Percentiles rank a stretch among this genome's conserved stretches.
Conservation (phyloP, 495 filamentous ascomycete species). For the Tricharina praecox region DNA sequence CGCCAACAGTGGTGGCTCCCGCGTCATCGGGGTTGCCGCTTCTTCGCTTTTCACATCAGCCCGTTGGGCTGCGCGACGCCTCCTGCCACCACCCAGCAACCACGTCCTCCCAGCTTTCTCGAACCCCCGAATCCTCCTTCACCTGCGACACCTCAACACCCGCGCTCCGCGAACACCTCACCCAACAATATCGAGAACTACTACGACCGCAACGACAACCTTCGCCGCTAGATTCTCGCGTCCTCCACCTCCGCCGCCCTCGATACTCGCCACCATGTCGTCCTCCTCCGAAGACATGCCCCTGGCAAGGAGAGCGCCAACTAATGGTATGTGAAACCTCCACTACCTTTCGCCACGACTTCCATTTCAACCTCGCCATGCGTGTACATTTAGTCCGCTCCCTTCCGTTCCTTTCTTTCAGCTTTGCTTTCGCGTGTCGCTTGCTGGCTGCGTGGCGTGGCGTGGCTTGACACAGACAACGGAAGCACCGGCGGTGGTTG, state of each 20-base stretch:
- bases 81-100: no score
- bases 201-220: not conserved
- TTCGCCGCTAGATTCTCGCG: not conserved
- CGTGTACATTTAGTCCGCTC: no score
- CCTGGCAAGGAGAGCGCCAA: not conserved
- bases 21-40: conserved; percentile 1
- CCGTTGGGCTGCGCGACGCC: no score
- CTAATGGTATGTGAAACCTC: conserved; percentile 4
- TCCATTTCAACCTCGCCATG: not conserved
- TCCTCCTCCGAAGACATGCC: conserved; percentile 6
- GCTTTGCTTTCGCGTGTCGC: not conserved
- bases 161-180: not conserved
- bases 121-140: no score
- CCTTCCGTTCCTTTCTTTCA: not conserved
- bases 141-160: no score
- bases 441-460: no score
- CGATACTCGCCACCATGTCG: conserved; percentile 3
- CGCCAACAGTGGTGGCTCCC: not conserved
- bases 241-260: not conserved
- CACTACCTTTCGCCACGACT: not conserved
- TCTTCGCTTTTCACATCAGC: conserved; percentile 3
- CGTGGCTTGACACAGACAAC: no score
- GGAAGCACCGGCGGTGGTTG: no score
- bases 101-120: no score
- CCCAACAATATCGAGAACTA: not conserved